Conservation (phyloP, 805 yeast genomes). For the Wickerhamiella brachini region DNA sequence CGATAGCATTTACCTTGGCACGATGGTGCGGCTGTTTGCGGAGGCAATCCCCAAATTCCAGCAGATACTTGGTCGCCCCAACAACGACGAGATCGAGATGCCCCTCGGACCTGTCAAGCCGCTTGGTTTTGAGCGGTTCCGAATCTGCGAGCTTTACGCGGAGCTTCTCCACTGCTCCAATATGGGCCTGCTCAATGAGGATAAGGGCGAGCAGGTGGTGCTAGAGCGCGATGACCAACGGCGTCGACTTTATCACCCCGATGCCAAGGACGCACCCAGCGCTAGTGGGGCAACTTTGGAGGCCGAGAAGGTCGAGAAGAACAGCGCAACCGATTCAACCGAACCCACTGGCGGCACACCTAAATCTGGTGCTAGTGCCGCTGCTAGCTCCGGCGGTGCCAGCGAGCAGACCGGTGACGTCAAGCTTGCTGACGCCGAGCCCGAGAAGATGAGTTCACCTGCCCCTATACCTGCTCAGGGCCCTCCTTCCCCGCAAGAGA, state of each 20-base stretch:
- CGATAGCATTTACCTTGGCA: conserved; percentile 87
- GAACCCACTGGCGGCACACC: too few species aligned
- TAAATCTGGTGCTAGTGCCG: too few species aligned
- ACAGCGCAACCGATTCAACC: background rate
- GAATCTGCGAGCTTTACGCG: conserved; percentile 82
- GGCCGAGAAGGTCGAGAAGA: background rate
- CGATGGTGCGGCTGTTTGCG: conserved; percentile 65
- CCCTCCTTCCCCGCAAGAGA: conserved; percentile 4
- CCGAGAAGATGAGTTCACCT: background rate
- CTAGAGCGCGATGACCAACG: conserved; percentile 57
- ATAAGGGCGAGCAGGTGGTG: conserved; percentile 53
- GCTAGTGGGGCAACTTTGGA: too few species aligned
- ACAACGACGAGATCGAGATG: conserved; percentile 32
- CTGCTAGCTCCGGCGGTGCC: too few species aligned
- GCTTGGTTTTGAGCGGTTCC: conserved; percentile 81
- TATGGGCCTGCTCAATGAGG: conserved; percentile 80
- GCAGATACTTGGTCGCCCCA: conserved; percentile 36
- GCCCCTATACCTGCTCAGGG: background rate
- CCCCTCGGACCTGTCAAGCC: conserved; percentile 59
- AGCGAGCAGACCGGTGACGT: too few species aligned
- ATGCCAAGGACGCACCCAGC: too few species aligned
- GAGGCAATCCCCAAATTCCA: conserved; percentile 59
- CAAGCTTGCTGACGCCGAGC: conserved; percentile 9
- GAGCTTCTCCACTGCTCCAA: conserved; percentile 95
- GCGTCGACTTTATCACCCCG: conserved; percentile 24